Base-by-base conservation (phyloP, 2,329 filamentous ascomycete species). In the Aspergillus neoniger region DNA sequence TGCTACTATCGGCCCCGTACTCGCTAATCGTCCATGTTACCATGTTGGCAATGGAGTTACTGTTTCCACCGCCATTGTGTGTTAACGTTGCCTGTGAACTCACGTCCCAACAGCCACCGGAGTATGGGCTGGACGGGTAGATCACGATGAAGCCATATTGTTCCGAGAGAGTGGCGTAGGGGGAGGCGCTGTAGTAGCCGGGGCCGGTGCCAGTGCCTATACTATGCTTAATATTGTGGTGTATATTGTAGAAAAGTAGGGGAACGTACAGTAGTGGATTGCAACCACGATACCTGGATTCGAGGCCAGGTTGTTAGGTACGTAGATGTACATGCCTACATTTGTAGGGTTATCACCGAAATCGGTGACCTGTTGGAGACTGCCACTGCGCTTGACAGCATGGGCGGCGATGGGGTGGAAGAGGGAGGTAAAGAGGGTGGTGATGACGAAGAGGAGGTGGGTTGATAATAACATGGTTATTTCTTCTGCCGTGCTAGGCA, bases 81-180 rank as follows among this genome's bases (percentile, higher is more conserved):
- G 70, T 71, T 32, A 78, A 61, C 0, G 64, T 63, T 32, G 65
- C 44, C 15, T 65, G 43, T 1, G 81, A 85, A 5, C 82, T 83
- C 2, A 87, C 83, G 60, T 87, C 85, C 85, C 85, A 87, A 74
- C 85, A 87, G 74, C 76, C 75, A 6, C 77, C 83, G n/a, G 71
- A 71, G 65, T 83, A 81, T 0, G 83, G 82, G 2, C 80, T 81
- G 64, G 80, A 77, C 1, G 84, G 84, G 72, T 85, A 88, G 68
- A 88, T 83, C 62, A 84, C 79, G 57, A 88, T 67, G 57, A 66
- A 67, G 15, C 63, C 62, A 52, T 67, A 51, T 32, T 58, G 36
- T 19, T 85, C 81, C 5, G 85, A 82, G 10, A 85, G 75, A 1
- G 76, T 75, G 19, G 83, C 81, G 70, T 84, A 88, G 12, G 82